Conservation (phyloP, 176 grass and related monocot genomes). For the Triticum turgidum region DNA sequence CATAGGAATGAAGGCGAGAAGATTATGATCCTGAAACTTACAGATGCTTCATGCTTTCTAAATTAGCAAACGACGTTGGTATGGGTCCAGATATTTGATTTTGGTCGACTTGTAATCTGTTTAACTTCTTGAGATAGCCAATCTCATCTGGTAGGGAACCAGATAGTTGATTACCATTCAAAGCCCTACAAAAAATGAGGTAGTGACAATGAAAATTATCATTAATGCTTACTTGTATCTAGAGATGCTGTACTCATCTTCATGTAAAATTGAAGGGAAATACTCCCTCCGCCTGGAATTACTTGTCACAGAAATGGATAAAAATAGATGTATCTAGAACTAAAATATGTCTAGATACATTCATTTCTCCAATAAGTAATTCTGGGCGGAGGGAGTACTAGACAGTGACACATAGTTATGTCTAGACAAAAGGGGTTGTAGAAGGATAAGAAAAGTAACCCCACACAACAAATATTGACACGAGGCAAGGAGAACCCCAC, state of each 20-base stretch:
- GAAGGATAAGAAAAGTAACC: constrained; percentile 17
- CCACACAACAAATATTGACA: not conserved
- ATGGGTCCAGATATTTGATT: constrained; percentile 85
- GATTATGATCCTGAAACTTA: constrained; percentile 45
- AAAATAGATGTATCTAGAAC: too few species aligned
- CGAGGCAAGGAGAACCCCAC: not conserved
- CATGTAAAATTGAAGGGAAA: not conserved
- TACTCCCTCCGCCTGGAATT: too few species aligned
- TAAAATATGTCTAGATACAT: too few species aligned
- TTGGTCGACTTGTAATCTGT: constrained; percentile 41
- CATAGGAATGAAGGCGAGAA: not conserved
- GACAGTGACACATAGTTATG: not conserved
- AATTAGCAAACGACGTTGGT: constrained; percentile 83
- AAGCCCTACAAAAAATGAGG: constrained; percentile 54
- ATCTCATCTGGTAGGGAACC: constrained; percentile 88
- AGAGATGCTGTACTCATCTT: not conserved
- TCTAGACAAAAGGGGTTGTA: not conserved
- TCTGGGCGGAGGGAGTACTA: not conserved
- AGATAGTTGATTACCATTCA: constrained; percentile 84
- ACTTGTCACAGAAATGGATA: too few species aligned
- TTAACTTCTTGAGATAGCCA: constrained; percentile 46
- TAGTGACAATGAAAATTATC: constrained; percentile 10
- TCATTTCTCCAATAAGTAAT: too few species aligned
- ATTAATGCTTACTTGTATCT: not conserved
- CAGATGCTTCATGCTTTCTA: constrained; percentile 67